Evolutionary conservation across 2,329 filamentous ascomycete species (phyloP).

Genomic region (Alternaria ethzedia): DNA sequence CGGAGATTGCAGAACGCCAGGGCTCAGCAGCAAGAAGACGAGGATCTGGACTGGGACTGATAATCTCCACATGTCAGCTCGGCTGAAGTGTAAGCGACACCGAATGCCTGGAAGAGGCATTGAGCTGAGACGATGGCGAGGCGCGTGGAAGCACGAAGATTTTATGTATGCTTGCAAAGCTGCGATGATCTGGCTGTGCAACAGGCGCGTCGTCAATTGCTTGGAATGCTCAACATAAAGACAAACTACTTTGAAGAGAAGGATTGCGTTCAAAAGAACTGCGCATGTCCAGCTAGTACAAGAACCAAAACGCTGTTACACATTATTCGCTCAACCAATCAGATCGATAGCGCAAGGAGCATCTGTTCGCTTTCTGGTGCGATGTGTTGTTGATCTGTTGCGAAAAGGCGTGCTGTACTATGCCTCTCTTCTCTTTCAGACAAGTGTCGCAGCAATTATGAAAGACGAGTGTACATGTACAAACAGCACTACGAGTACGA

Average conservation of each 20-base stretch:
- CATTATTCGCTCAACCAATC: background rate
- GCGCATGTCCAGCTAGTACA: background rate
- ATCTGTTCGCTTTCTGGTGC: background rate
- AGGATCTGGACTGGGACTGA: slow-evolving; percentile 61
- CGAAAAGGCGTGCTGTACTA: background rate
- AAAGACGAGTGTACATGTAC: background rate
- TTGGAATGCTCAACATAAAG: background rate
- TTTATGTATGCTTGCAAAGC: background rate
- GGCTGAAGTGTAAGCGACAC: background rate
- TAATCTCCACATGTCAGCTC: background rate
- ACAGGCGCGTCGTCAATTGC: background rate
- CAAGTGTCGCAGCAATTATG: background rate
- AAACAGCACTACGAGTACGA: background rate
- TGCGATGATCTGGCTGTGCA: background rate
- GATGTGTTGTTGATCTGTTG: background rate
- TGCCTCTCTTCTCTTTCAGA: background rate
- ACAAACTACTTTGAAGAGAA: background rate
- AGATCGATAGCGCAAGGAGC: background rate
- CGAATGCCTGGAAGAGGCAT: background rate
- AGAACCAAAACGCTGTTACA: background rate
- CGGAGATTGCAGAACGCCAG: slow-evolving; percentile 37
- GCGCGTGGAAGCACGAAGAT: background rate
- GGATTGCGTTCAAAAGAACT: background rate
- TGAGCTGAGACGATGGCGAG: background rate
- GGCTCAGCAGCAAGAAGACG: slow-evolving; percentile 46